Evolutionary conservation across 2,329 filamentous ascomycete species (phyloP), one percentile per base, ranked within the genome.

Genomic region (Penicillium expansum): DNA sequence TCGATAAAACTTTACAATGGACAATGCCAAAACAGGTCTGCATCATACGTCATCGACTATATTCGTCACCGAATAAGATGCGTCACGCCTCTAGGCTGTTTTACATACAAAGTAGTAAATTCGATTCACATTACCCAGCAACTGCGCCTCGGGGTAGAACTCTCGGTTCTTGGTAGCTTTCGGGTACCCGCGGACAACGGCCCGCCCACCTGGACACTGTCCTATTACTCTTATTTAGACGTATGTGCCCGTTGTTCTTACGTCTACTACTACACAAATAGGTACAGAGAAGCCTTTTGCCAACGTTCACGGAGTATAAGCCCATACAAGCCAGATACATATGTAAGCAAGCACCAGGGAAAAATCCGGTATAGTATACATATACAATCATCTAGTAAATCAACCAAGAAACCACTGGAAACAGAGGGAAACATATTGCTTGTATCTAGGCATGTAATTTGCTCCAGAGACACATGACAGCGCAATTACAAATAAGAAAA

Each of bases 391-490:
- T 52, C 49, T 52, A 52, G 37, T 45, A 44, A 29, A 52, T 16
- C 18, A 52, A 52, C 22, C 39, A 42, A 20, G 33, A n/a, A 29
- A 41, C 27, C 24, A 44, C 49, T 44, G 39, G 38, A 45, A 52
- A 33, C 20, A 27, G 52, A 52, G 44, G 49, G 47, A 58, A 53
- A 47, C 53, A 48, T 51, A 37, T 55, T 62, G 55, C 58, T 64
- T 62, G 57, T 52, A 60, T 64, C 58, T 63, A 63, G 60, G 39
- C 57, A 63, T 48, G 50, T 58, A 49, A 50, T 57, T 52, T 63
- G 52, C 42, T 47, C 52, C 44, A 55, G 51, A 64, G 29, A 53
- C 52, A 55, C 58, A 61, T 60, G 55, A 55, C 56, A 58, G 43
- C 44, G 51, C 50, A 60, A 62, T 62, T 64, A 64, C 58, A 63